Evolutionary conservation across 768 basidiomycete genomes (phyloP).

Genomic region (Lenzites betulinus): DNA sequence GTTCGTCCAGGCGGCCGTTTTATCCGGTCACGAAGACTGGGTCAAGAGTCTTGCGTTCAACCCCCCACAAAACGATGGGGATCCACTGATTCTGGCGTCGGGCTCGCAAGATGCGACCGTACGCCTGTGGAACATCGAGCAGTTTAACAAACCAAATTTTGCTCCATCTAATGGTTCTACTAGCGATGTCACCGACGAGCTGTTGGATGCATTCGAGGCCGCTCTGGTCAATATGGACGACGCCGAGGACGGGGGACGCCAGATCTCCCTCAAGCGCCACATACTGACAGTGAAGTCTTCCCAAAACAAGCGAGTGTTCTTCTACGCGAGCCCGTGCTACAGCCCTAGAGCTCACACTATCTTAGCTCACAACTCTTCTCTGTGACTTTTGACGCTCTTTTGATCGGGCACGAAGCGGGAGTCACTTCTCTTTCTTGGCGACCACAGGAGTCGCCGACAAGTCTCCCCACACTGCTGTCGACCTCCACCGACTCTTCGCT

Average conservation of each 20-base stretch:
- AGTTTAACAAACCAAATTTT: conserved; percentile 35
- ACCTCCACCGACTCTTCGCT: conserved; percentile 94
- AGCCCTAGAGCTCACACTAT: not conserved
- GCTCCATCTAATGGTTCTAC: conserved; percentile 15
- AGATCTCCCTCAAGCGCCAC: conserved; percentile 89
- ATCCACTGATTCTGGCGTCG: conserved; percentile 78
- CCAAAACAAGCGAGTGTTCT: conserved; percentile 36
- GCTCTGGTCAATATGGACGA: conserved; percentile 72
- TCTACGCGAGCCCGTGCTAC: not conserved
- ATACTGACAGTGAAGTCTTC: conserved; percentile 63
- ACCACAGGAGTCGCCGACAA: conserved; percentile 36
- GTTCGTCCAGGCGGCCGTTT: conserved; percentile 61
- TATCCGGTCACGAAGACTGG: conserved; percentile 96
- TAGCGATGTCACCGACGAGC: conserved; percentile 58
- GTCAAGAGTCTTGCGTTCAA: conserved; percentile 78
- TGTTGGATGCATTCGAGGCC: conserved; percentile 87
- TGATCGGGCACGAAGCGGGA: conserved; percentile 95
- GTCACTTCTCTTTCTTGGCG: conserved; percentile 90
- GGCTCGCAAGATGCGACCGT: conserved; percentile 96
- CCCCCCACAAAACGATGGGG: conserved; percentile 32
- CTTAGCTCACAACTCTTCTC: conserved; percentile 58
- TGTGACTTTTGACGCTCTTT: conserved; percentile 89
- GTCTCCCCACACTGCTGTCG: conserved; percentile 68
- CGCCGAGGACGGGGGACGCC: conserved; percentile 75
- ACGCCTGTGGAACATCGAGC: conserved; percentile 86